Percentiles rank a stretch among this genome's conserved stretches.
These are phyloP conservation scores for Aspergillus chevalieri DNA, from an alignment of 2,329 filamentous ascomycete genomes.

Conservation along the genomic window DNA sequence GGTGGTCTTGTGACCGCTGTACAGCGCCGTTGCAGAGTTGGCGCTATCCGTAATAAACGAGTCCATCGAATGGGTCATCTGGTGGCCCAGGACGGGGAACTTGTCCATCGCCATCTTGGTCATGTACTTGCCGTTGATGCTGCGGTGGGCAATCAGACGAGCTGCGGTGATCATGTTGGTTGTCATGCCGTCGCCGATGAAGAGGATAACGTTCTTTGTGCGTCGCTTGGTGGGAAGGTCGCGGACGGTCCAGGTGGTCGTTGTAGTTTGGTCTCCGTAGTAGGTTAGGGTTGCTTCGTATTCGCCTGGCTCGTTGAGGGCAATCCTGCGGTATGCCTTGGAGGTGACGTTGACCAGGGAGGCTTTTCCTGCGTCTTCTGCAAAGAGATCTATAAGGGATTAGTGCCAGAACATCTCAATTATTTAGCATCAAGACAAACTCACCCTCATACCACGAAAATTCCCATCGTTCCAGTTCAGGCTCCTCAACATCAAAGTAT, in stretches of 20 bases:
- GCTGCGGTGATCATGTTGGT: constrained; percentile 55
- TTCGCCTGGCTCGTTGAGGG: constrained; percentile 70
- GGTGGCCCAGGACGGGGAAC: constrained; percentile 79
- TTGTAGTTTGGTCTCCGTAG: constrained; percentile 65
- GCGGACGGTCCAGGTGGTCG: constrained; percentile 70
- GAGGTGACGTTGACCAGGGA: constrained; percentile 73
- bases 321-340: constrained; percentile 70
- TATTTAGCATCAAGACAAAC: constrained; percentile 4
- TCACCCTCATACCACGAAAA: constrained; percentile 75
- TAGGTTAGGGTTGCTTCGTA: constrained; percentile 73
- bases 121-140: constrained; percentile 78
- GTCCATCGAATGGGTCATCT: constrained; percentile 84
- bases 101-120: constrained; percentile 69
- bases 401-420: no score
- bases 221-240: constrained; percentile 63
- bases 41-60: constrained; percentile 81
- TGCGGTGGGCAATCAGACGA: constrained; percentile 73
- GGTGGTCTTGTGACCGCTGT: constrained; percentile 75
- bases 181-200: constrained; percentile 66
- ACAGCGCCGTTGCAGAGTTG: constrained; percentile 75
- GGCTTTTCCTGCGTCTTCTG: constrained; percentile 61
- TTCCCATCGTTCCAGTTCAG: constrained; percentile 70
- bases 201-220: constrained; percentile 79
- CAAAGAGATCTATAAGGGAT: constrained; percentile 58
- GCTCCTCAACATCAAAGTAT: constrained; percentile 66